Evolutionary conservation across 1,139 yeast genomes (phyloP), one percentile per base, ranked within the genome.

Genomic region (Wickerhamiella pararugosa): DNA sequence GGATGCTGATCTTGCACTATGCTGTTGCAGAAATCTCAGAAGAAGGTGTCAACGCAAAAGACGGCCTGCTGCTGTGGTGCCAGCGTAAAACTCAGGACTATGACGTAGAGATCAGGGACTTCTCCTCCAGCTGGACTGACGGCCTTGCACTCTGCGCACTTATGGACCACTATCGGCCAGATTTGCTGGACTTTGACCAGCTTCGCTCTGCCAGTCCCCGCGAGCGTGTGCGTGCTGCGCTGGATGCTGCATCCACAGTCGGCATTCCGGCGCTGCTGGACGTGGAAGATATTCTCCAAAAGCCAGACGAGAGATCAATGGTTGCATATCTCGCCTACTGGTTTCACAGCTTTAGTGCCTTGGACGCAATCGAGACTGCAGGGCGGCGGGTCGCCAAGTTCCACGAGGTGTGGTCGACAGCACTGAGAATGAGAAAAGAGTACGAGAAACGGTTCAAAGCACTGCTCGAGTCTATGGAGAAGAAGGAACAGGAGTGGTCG

Each of bases 231-330:
- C 59, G 60, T 25, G 47, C 56, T 42, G 70, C 70, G 21, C 55
- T 70, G 40, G 50, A 50, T 15, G 73, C 73, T 2, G 62, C 66
- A 6, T 58, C 62, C 30, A 54, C 63, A 32, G 60, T 75, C 26
- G 73, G 73, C 0, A 72, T 79, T 34, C 74, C 79, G 0, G 68
- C 63, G 43, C 59, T 77, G 37, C 65, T 75, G n/a, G 81, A 76
- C 45, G 69, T 67, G 1, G 79, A 75, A 37, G 83, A 77, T 57
- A 68, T 78, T 45, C 62, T 65, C 9, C 54, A 63, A 25, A 66
- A 64, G 26, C 80, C 80, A 0, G 84, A 78, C 51, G 86, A 79
- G 52, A 70, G 75, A 49, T 70, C 79, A 36, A 64, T 79, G n/a
- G 67, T 78, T 52, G 71, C 79, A 11, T 77, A 74, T 53, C 61